phyloP scores from a whole-genome alignment of 2,329 filamentous ascomycete species.

The Paradendryphiella salina region DNA sequence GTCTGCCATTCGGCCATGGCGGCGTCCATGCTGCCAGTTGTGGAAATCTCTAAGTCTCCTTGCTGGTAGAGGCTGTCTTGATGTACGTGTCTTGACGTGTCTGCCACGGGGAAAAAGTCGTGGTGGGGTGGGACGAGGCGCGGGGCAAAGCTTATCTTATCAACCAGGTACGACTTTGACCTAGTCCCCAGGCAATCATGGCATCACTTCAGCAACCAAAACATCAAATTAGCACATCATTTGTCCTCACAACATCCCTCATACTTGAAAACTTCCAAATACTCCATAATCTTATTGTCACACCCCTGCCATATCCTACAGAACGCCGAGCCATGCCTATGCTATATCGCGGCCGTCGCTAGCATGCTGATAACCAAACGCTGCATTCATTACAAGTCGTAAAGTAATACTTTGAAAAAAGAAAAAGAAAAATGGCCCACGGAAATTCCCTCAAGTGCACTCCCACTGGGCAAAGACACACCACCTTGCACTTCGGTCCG shows the following conservation, averaged over 20 bases:
- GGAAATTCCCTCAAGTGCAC: conserved; percentile 24
- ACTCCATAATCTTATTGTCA: conserved; percentile 6
- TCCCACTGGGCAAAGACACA: conserved; percentile 90
- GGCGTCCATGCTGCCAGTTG: conserved; percentile 35
- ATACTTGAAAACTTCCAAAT: background rate
- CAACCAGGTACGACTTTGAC: conserved; percentile 7
- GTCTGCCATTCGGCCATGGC: conserved; percentile 60
- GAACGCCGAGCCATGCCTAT: conserved; percentile 17
- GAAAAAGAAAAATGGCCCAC: background rate
- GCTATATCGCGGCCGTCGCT: conserved; percentile 5
- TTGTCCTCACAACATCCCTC: background rate
- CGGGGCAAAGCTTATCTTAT: conserved; percentile 15
- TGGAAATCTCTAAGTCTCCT: background rate
- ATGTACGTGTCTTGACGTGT: too few relatives aligned
- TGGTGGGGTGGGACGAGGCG: conserved; percentile 4
- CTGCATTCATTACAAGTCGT: conserved; percentile 27
- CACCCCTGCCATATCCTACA: conserved; percentile 15
- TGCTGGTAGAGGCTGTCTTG: conserved; percentile 1
- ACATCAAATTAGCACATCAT: background rate
- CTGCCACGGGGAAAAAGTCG: conserved; percentile 4
- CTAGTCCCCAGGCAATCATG: too few relatives aligned
- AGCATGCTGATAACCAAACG: conserved; percentile 14
- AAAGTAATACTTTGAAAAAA: conserved; percentile 1
- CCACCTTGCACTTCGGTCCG: conserved; percentile 82
- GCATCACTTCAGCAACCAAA: too few relatives aligned